phyloP scores from a whole-genome alignment of 2,329 filamentous ascomycete genomes.

The Hansfordia pulvinata region DNA sequence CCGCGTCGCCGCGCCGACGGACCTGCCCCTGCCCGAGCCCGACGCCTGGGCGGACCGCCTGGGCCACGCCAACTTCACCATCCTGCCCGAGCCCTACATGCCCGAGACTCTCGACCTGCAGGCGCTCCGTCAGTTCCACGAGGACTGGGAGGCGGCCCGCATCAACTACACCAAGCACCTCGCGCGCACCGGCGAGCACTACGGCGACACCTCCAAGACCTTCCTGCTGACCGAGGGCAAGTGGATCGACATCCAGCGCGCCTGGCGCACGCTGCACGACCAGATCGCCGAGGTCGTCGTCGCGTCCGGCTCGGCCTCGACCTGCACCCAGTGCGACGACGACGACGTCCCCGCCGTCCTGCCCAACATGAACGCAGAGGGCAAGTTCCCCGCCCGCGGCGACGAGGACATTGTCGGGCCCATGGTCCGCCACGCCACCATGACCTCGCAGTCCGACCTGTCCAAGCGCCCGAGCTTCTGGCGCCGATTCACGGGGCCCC shows the following conservation, averaged over 20 bases:
- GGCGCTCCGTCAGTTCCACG: constrained; percentile 47
- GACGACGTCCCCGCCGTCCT: constrained; percentile 50
- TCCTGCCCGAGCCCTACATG: constrained; percentile 67
- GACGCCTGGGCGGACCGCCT: constrained; percentile 78
- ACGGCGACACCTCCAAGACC: constrained; percentile 78
- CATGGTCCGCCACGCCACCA: constrained; percentile 55
- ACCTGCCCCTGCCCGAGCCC: constrained; percentile 39
- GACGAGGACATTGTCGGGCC: constrained; percentile 90
- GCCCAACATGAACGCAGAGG: constrained; percentile 56
- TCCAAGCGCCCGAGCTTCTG: constrained; percentile 17
- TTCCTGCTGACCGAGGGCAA: constrained; percentile 79
- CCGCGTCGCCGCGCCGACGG: constrained; percentile 24
- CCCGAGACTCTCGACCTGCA: constrained; percentile 48
- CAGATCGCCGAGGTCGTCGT: constrained; percentile 41
- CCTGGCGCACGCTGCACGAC: constrained; percentile 62
- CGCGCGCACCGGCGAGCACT: constrained; percentile 78
- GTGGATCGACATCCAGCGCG: constrained; percentile 66
- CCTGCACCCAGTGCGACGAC: constrained; percentile 30
- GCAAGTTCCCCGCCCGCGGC: constrained; percentile 79
- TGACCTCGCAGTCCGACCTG: constrained; percentile 19
- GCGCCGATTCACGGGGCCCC: constrained; percentile 17
- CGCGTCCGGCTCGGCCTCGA: constrained; percentile 21
- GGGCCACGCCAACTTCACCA: constrained; percentile 88
- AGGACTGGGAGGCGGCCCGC: constrained; percentile 72
- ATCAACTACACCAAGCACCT: constrained; percentile 83